phyloP scores from a whole-genome alignment of 2,329 filamentous ascomycete species.

The Aplosporella prunicola region DNA sequence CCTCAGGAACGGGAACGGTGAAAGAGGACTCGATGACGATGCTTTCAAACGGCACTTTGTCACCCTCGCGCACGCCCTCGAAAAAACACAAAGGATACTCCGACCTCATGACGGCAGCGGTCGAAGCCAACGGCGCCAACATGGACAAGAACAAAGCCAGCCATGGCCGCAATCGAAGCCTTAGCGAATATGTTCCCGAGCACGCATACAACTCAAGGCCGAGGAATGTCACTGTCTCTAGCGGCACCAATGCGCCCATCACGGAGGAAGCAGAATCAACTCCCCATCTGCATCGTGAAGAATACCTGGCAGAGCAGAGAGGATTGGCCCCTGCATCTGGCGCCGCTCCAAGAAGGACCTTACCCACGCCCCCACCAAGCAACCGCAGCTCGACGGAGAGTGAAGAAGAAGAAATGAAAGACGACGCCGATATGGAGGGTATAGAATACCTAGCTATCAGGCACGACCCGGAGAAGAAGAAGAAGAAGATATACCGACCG shows the following conservation, averaged over 20 bases:
- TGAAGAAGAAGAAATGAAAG: constrained; percentile 40
- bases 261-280: constrained; percentile 24
- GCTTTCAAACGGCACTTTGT: constrained; percentile 23
- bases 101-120: constrained; percentile 31
- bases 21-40: constrained; percentile 25
- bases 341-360: constrained; percentile 16
- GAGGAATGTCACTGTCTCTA: constrained; percentile 60
- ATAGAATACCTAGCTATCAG: constrained; percentile 38
- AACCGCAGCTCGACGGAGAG: constrained; percentile 48
- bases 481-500: constrained; percentile 73
- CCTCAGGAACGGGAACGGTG: constrained; percentile 13
- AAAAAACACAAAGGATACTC: constrained; percentile 41
- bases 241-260: constrained; percentile 12
- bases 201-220: constrained; percentile 54
- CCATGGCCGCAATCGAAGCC: constrained; percentile 67
- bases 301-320: constrained; percentile 68
- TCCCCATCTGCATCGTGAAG: constrained; percentile 59
- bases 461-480: constrained; percentile 52
- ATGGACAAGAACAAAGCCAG: constrained; percentile 24
- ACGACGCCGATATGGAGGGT: constrained; percentile 24
- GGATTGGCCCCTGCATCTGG: constrained; percentile 44
- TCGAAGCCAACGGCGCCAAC: constrained; percentile 29
- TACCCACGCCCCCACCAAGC: constrained; percentile 73
- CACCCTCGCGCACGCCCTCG: constrained; percentile 24
- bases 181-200: constrained; percentile 82